Conservation (phyloP, 2,329 filamentous ascomycete genomes). For the Exophiala sideris region DNA sequence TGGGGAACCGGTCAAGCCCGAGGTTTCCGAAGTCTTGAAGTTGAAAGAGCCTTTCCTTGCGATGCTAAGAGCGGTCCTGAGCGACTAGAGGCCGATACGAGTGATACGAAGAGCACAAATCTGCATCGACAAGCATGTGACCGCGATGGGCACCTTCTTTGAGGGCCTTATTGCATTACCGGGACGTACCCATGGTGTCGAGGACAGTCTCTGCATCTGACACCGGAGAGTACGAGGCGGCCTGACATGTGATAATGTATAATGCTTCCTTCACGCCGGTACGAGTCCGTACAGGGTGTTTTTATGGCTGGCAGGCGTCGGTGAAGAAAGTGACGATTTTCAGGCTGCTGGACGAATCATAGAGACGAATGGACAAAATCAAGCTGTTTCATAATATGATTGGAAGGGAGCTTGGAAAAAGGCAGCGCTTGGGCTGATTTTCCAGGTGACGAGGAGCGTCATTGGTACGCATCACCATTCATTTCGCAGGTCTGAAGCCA, state of each 20-base stretch:
- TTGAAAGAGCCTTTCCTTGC: constrained; percentile 73
- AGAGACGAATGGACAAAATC: not conserved
- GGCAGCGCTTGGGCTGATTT: constrained; percentile 1
- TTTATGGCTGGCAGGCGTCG: not conserved
- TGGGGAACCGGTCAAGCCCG: constrained; percentile 79
- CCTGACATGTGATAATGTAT: no score
- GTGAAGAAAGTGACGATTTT: constrained; percentile 3
- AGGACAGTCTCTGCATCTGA: no score
- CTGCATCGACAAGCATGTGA: not conserved
- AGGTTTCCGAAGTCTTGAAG: constrained; percentile 74
- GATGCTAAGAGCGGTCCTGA: constrained; percentile 78
- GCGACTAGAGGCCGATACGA: constrained; percentile 52
- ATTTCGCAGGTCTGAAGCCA: not conserved
- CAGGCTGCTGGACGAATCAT: constrained; percentile 1
- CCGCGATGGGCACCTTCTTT: not conserved
- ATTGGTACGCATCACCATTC: constrained; percentile 1
- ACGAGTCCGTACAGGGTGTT: no score
- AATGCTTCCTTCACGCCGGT: no score
- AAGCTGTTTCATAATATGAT: constrained; percentile 1
- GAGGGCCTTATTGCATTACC: no score
- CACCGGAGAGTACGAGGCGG: no score
- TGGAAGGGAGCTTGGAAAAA: constrained; percentile 2
- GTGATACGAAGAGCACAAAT: not conserved
- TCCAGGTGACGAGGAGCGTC: not conserved
- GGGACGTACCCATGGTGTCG: no score